Conservation (phyloP, 1,284 basidiomycete species). For the Butyriboletus appendiculatus region DNA sequence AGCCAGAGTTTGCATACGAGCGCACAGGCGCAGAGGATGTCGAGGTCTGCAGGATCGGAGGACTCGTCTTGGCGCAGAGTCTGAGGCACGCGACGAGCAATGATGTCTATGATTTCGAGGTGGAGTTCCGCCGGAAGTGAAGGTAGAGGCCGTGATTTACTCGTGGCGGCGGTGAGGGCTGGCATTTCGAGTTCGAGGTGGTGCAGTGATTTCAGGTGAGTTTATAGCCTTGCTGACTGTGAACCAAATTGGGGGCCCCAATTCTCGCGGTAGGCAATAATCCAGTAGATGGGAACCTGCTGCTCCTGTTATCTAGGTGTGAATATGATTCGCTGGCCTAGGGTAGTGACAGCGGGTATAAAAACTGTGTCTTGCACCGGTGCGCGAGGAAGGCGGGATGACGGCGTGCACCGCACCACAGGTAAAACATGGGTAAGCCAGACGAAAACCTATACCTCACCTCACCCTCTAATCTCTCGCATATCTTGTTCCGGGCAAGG, state of each 20-base stretch:
- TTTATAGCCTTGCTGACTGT: slow-evolving; percentile 6
- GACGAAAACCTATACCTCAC: not conserved
- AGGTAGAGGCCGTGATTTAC: slow-evolving; percentile 9
- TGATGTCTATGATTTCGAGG: slow-evolving; percentile 32
- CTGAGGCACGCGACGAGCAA: slow-evolving; percentile 18
- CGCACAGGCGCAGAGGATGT: slow-evolving; percentile 32
- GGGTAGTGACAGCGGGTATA: slow-evolving; percentile 3
- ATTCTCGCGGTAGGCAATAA: slow-evolving; percentile 3
- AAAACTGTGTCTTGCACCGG: slow-evolving; percentile 9
- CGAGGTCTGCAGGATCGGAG: slow-evolving; percentile 24
- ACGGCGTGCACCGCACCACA: slow-evolving; percentile 4
- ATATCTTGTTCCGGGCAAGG: not conserved
- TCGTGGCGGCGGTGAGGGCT: not conserved
- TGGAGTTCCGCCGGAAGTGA: slow-evolving; percentile 34
- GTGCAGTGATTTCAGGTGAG: slow-evolving; percentile 9
- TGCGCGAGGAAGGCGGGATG: slow-evolving; percentile 16
- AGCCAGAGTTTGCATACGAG: slow-evolving; percentile 38
- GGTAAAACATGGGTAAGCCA: not conserved
- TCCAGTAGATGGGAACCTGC: not conserved
- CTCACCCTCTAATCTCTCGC: not conserved
- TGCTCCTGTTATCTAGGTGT: not conserved
- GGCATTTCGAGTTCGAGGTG: not conserved
- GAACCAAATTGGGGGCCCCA: not conserved
- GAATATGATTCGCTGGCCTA: not conserved
- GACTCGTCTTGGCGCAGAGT: slow-evolving; percentile 9